Base-by-base conservation (phyloP, 192 early-diverging fungal genomes). In the Haplosporangium gracile region DNA sequence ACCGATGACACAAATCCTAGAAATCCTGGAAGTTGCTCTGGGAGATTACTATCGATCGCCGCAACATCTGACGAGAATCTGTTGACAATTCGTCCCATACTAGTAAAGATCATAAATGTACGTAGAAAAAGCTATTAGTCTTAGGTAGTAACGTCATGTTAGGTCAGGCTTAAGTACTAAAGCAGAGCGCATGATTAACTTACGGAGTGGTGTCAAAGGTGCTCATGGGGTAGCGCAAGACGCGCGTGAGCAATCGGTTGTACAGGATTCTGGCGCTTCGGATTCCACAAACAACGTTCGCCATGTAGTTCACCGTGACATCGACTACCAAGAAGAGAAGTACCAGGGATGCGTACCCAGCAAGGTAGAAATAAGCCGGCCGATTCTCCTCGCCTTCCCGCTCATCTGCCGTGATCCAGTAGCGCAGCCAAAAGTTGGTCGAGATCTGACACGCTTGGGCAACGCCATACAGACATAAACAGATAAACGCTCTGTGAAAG, bases 201-300 rank as follows among this genome's bases (percentile, higher is more conserved):
- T 95, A 88, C 22, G 97, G 97, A 42, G 95, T 96, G n/a, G 93
- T 93, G 81, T 97, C 97, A 82, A 96, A 98, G 90, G 97, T 97
- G 26, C 93, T 91, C 53, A 97, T 90, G 72, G 93, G 93, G 4
- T 95, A 92, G 34, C 89, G 91, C 49, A 95, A 77, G n/a, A 96
- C 90, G n/a, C 90, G 71, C 4, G 83, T 82, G 29, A 95, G 71
- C 51, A 95, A 77, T 15, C 75, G 78, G 26, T 75, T 51, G 75
- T 95, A 93, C 36, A 96, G 75, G 1, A 72, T 85, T 13, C 82
- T 88, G 16, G 93, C 92, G 6, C 94, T 94, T 10, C 75, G 49
- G 24, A 96, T 47, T 11, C 91, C 91, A 51, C 89, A 88, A 32
- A 72, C 57, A 29, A 83, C 91, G 22, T 90, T 81, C 53, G 81